A percentile compares a stretch with the other conserved stretches of the same genome.
These are phyloP conservation scores for Ilex asprella DNA, from an alignment of 257 asterid genomes.

Conservation along the genomic window DNA sequence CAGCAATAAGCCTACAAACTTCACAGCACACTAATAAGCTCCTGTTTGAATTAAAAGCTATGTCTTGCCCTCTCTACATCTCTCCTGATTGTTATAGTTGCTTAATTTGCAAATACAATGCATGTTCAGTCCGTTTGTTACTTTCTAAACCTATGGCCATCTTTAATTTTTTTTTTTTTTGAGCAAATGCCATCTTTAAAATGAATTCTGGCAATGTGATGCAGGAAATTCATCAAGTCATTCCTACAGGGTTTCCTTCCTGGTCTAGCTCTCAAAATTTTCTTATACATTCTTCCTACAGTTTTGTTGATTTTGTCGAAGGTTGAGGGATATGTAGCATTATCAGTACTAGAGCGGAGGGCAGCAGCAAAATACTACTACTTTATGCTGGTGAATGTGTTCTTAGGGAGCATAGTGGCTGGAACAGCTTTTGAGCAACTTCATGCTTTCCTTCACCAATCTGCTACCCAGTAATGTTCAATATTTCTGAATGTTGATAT, in stretches of 20 bases:
- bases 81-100: too few species aligned
- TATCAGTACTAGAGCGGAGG: slow-evolving; percentile 71
- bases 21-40: too few species aligned
- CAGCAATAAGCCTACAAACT: too few species aligned
- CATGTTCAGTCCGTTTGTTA: too few species aligned
- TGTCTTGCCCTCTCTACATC: too few species aligned
- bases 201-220: slow-evolving; percentile 3
- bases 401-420: slow-evolving; percentile 85
- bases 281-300: slow-evolving; percentile 59
- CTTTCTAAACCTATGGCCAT: too few species aligned
- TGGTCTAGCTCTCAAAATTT: slow-evolving; percentile 78
- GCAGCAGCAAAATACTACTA: slow-evolving; percentile 90
- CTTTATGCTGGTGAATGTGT: slow-evolving; percentile 92
- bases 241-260: slow-evolving; percentile 97
- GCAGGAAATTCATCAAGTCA: slow-evolving; percentile 83
- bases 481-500: not conserved
- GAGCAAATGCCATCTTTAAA: not conserved
- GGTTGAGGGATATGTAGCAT: slow-evolving; percentile 83
- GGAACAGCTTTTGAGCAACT: slow-evolving; percentile 99
- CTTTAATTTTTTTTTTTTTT: too few species aligned
- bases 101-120: too few species aligned
- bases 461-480: slow-evolving; percentile 71
- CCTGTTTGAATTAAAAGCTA: too few species aligned
- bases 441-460: slow-evolving; percentile 78
- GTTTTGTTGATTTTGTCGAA: slow-evolving; percentile 82